phyloP scores from a whole-genome alignment of 2,329 filamentous ascomycete species.

The Colletotrichum tropicale region DNA sequence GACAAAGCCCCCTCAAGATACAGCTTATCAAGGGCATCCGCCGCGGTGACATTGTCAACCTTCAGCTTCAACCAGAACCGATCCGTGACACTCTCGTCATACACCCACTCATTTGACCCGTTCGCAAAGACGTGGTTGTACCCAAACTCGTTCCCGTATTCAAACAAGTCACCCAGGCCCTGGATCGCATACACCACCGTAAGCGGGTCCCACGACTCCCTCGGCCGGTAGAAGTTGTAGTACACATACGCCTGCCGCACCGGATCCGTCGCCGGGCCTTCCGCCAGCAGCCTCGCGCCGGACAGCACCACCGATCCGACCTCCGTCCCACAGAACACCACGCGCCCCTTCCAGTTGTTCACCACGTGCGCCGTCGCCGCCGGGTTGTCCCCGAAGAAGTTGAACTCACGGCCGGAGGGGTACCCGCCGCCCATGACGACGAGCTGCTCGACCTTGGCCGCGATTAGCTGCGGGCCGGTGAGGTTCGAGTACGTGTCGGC shows the following conservation, averaged over 20 bases:
- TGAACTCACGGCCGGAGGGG: conserved; percentile 50
- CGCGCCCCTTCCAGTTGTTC: conserved; percentile 43
- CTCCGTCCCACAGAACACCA: conserved; percentile 49
- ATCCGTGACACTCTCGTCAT: conserved; percentile 34
- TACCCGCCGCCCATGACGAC: conserved; percentile 59
- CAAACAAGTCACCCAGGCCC: conserved; percentile 38
- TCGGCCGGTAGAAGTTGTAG: conserved; percentile 37
- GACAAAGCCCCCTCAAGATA: conserved; percentile 28
- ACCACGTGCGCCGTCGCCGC: conserved; percentile 45
- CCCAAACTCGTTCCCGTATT: conserved; percentile 39
- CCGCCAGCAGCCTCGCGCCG: conserved; percentile 37
- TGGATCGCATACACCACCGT: conserved; percentile 43
- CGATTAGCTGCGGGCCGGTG: conserved; percentile 43
- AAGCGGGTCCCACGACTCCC: conserved; percentile 47
- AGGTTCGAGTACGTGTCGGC: conserved; percentile 43
- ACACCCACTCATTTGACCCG: conserved; percentile 48
- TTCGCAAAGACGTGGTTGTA: conserved; percentile 44
- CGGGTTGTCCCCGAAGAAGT: conserved; percentile 49
- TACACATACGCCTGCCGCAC: conserved; percentile 42
- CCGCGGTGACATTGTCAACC: conserved; percentile 31
- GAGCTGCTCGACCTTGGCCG: conserved; percentile 49
- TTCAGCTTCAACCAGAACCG: conserved; percentile 45
- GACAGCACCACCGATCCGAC: conserved; percentile 45
- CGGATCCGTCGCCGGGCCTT: conserved; percentile 35
- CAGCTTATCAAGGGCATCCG: conserved; percentile 31